Conservation (phyloP, 2,329 filamentous ascomycete genomes). For the Penicillium sp. region DNA sequence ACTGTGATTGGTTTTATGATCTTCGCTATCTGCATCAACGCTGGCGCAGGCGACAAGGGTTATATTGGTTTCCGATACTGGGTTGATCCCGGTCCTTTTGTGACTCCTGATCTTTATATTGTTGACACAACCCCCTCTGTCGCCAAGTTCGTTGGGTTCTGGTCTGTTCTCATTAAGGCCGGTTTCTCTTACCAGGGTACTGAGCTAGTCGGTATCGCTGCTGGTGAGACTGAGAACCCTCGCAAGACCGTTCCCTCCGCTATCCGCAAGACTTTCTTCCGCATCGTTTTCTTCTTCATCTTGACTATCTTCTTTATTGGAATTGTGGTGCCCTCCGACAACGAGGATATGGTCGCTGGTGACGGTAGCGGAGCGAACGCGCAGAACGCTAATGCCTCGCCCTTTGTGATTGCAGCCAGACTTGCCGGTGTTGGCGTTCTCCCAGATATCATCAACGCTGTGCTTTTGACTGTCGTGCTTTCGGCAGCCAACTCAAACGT, state of each 20-base stretch:
- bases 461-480: conserved; percentile 46
- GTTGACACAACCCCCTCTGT: conserved; percentile 59
- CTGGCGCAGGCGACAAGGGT: conserved; percentile 70
- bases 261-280: conserved; percentile 75
- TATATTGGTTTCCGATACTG: conserved; percentile 77
- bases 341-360: conserved; percentile 55
- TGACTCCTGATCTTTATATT: conserved; percentile 54
- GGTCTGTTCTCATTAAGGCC: conserved; percentile 51
- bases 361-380: conserved; percentile 19
- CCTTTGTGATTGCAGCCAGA: conserved; percentile 47
- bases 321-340: conserved; percentile 68
- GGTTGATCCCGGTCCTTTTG: conserved; percentile 70
- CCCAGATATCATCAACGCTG: conserved; percentile 44
- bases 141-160: conserved; percentile 68
- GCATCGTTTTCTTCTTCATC: conserved; percentile 65
- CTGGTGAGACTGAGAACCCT: conserved; percentile 74
- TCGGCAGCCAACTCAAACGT: conserved; percentile 48
- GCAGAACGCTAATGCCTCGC: conserved; percentile 36
- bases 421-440: conserved; percentile 39
- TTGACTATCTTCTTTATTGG: conserved; percentile 65
- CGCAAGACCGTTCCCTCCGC: conserved; percentile 72
- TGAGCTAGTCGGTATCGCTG: conserved; percentile 75
- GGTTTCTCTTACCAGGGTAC: conserved; percentile 59
- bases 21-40: conserved; percentile 75
- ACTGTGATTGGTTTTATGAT: conserved; percentile 77